A percentile compares a stretch with the other conserved stretches of the same genome.
phyloP scores from a whole-genome alignment of 495 filamentous ascomycete species.

The Parmelia sp. region DNA sequence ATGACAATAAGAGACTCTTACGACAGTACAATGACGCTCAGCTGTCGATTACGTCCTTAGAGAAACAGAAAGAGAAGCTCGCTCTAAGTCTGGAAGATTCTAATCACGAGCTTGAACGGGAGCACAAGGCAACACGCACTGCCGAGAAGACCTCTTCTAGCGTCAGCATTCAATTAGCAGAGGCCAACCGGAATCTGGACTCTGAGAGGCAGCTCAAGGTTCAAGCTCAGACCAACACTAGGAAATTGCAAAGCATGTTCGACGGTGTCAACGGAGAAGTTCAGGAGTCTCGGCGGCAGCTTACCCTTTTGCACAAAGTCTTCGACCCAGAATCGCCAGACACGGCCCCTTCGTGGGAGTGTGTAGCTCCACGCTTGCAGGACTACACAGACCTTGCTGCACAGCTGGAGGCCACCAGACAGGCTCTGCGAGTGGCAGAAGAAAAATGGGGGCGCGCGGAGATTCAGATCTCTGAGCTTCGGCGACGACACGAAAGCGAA shows the following conservation, averaged over 20 bases:
- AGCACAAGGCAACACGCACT: slow-evolving; percentile 84
- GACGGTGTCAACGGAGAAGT: slow-evolving; percentile 75
- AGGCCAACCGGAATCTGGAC: slow-evolving; percentile 82
- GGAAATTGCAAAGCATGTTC: slow-evolving; percentile 69
- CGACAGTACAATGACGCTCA: slow-evolving; percentile 87
- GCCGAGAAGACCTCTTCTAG: slow-evolving; percentile 88
- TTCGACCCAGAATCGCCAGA: slow-evolving; percentile 72
- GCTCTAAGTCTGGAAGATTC: slow-evolving; percentile 84
- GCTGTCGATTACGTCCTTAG: slow-evolving; percentile 72
- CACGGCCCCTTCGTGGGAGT: slow-evolving; percentile 54
- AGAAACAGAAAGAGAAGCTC: slow-evolving; percentile 95
- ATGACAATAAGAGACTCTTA: slow-evolving; percentile 71
- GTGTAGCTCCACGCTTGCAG: slow-evolving; percentile 50
- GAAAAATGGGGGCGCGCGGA: slow-evolving; percentile 80
- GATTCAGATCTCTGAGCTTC: slow-evolving; percentile 71
- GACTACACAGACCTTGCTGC: slow-evolving; percentile 77
- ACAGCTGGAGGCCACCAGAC: slow-evolving; percentile 80
- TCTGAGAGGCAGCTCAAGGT: slow-evolving; percentile 79
- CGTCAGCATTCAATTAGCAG: slow-evolving; percentile 74
- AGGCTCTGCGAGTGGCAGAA: slow-evolving; percentile 76
- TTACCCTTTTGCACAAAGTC: slow-evolving; percentile 75
- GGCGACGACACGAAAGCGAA: slow-evolving; percentile 63
- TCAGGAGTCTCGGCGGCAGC: slow-evolving; percentile 66
- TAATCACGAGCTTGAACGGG: slow-evolving; percentile 84
- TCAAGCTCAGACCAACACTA: slow-evolving; percentile 80